Percentiles rank a stretch among this genome's conserved stretches.
phyloP scores from a whole-genome alignment of 495 filamentous ascomycete genomes.

The Penicillium goetzii region DNA sequence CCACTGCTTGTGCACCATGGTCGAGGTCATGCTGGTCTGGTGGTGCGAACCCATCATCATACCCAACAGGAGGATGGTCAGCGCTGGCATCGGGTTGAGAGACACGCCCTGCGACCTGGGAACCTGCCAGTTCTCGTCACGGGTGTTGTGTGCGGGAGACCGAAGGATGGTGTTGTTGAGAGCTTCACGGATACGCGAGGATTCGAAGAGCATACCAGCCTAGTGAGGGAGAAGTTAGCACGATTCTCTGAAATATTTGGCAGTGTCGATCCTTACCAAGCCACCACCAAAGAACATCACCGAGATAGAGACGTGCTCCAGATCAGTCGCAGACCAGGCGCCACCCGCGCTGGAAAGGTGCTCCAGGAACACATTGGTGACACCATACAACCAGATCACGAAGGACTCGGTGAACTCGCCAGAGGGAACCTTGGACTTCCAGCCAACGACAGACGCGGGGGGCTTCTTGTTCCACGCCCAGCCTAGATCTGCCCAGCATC shows the following conservation, averaged over 20 bases:
- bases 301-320: conserved; percentile 93
- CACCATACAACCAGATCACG: conserved; percentile 86
- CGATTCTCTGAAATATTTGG: neutral
- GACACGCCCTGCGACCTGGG: conserved; percentile 75
- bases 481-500: conserved; percentile 86
- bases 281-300: conserved; percentile 95
- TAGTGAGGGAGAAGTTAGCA: conserved; percentile 30
- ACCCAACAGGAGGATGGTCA: conserved; percentile 84
- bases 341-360: conserved; percentile 74
- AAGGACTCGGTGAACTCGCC: conserved; percentile 89
- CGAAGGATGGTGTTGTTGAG: conserved; percentile 67
- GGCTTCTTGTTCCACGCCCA: conserved; percentile 97
- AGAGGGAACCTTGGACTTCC: conserved; percentile 68
- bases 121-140: conserved; percentile 54
- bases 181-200: conserved; percentile 65
- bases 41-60: conserved; percentile 96
- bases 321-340: conserved; percentile 74
- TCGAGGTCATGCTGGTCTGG: conserved; percentile 80
- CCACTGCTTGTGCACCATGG: conserved; percentile 95
- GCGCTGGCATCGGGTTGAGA: conserved; percentile 85
- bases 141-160: conserved; percentile 42
- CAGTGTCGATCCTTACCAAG: conserved; percentile 58
- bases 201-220: conserved; percentile 95
- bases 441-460: conserved; percentile 57
- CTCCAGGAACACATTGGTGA: conserved; percentile 90